Evolutionary conservation across 306 rosid species (phyloP).

Genomic region (Elaeagnus macrophylla): DNA sequence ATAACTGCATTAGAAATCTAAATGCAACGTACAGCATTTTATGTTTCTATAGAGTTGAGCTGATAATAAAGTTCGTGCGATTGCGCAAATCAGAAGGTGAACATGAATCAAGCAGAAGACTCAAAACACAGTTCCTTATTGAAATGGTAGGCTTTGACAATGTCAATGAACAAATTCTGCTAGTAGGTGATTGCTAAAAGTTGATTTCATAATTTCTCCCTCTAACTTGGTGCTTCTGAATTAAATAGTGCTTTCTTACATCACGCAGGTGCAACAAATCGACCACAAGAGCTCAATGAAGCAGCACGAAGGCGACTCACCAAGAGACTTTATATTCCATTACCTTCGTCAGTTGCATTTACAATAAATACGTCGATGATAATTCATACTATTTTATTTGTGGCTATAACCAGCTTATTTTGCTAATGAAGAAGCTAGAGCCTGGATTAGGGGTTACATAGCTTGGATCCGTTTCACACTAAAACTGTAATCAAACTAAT

Average conservation of each 20-base stretch:
- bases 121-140: constrained; percentile 92
- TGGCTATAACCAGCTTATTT: constrained; percentile 25
- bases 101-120: constrained; percentile 94
- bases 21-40: background rate
- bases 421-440: constrained; percentile 68
- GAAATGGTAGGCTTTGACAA: constrained; percentile 98
- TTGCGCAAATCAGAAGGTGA: constrained; percentile 95
- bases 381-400: constrained; percentile 2
- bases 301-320: constrained; percentile 94
- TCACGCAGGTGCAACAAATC: constrained; percentile 81
- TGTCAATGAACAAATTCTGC: constrained; percentile 79
- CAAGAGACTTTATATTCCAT: constrained; percentile 83
- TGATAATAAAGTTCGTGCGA: constrained; percentile 14
- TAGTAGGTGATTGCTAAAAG: constrained; percentile 53
- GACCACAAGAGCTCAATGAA: constrained; percentile 95
- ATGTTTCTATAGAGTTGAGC: constrained; percentile 10
- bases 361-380: constrained; percentile 4
- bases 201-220: constrained; percentile 1
- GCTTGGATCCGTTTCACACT: no score
- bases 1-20: constrained; percentile 4
- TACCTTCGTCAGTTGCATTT: constrained; percentile 72
- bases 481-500: no score
- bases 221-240: background rate
- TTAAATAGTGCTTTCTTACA: constrained; percentile 8
- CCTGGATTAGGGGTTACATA: no score